Evolutionary conservation across 163 green algal genomes (phyloP).

Genomic region (Volvox carteri): DNA sequence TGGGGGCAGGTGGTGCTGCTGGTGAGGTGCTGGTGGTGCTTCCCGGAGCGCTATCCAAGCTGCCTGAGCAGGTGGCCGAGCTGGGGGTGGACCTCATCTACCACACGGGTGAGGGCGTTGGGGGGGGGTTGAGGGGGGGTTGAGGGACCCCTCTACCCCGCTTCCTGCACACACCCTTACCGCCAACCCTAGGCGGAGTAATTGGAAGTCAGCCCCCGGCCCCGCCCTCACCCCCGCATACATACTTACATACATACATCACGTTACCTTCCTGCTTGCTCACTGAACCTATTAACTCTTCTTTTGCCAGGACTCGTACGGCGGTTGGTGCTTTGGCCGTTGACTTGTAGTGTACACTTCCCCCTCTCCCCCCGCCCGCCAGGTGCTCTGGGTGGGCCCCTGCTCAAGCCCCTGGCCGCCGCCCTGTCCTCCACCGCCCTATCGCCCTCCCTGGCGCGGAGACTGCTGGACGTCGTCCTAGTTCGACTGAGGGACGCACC

Average conservation of each 20-base stretch:
- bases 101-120: slow-evolving; percentile 45
- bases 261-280: too few relatives aligned
- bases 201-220: too few relatives aligned
- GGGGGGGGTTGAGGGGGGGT: too few relatives aligned
- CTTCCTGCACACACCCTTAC: too few relatives aligned
- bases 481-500: slow-evolving; percentile 11
- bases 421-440: slow-evolving; percentile 15
- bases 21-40: slow-evolving; percentile 40
- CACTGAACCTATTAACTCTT: too few relatives aligned
- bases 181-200: too few relatives aligned
- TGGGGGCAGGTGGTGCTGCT: background rate
- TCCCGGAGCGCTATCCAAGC: slow-evolving; percentile 33
- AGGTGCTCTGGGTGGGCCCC: slow-evolving; percentile 1
- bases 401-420: slow-evolving; percentile 47
- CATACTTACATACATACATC: too few relatives aligned
- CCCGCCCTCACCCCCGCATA: too few relatives aligned
- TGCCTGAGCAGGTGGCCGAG: slow-evolving; percentile 38
- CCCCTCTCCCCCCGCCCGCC: background rate
- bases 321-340: too few relatives aligned
- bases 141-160: too few relatives aligned
- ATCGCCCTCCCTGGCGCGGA: background rate
- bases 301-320: too few relatives aligned
- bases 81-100: slow-evolving; percentile 65
- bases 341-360: too few relatives aligned
- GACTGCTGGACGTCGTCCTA: slow-evolving; percentile 34